Evolutionary conservation across 495 filamentous ascomycete genomes (phyloP), one percentile per base, ranked within the genome.

Genomic region (Penicillium cosmopolitanum): DNA sequence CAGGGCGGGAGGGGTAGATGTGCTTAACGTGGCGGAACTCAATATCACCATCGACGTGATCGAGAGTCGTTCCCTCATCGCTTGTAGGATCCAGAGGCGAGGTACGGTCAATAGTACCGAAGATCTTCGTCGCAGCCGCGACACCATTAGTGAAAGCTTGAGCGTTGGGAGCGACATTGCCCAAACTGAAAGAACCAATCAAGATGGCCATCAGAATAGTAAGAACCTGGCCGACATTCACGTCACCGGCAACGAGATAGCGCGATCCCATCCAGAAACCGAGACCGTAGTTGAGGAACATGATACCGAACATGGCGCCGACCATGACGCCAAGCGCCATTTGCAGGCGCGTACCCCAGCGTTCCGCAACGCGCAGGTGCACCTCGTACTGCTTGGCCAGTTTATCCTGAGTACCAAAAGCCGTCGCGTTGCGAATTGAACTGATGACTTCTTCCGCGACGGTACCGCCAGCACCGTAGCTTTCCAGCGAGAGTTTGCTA

Each of bases 371-470:
- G 51, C 66, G 73, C 36, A 98, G 77, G 68, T 95, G 88, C 0
- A 51, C 70, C 61, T 96, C 90, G 69, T 97, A 98, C 76, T 94
- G 87, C 62, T 80, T 82, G 16, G 92, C 90, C 23, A 98, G 82
- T 65, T 93, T 91, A 51, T 92, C 87, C 73, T 98, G 93, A 0
- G 93, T 97, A 58, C 89, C 89, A 66, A 97, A 98, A 9, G 95
- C 95, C 5, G 88, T 87, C n/a, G 93, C 89, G 69, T 96, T 97
- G 36, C 95, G 85, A 63, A 97, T 89, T 8, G 93, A 96, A 66
- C 90, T 94, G 68, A 98, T 86, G 56, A 97, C 93, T 74, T 98
- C 95, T 71, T 98, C 95, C 1, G 91, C 94, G 18, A 98, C 83
- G 0, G 89, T 93, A 48, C 94, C 94, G 66, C 93, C 93, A 15